These are phyloP conservation scores for Debaryomycetaceae sp. DNA, from an alignment of 1,139 yeast genomes.

Conservation along the genomic window DNA sequence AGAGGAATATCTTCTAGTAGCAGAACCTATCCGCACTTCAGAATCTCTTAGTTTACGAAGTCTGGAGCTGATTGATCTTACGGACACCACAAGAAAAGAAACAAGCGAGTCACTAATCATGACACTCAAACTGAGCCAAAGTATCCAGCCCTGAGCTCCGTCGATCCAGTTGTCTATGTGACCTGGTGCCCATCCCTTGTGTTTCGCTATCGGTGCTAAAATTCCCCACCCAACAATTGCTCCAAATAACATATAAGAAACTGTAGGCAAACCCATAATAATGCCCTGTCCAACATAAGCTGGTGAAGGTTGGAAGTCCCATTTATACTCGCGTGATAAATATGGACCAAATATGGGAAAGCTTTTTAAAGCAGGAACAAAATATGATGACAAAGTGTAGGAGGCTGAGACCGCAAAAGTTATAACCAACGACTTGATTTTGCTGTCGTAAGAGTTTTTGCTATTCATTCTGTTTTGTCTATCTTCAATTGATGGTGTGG, in stretches of 20 bases:
- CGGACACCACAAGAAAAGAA: slow-evolving; percentile 65
- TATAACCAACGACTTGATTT: slow-evolving; percentile 22
- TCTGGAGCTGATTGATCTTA: slow-evolving; percentile 31
- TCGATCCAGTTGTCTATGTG: slow-evolving; percentile 86
- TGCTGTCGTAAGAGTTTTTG: neutral
- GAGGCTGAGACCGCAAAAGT: slow-evolving; percentile 70
- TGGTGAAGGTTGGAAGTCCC: slow-evolving; percentile 95
- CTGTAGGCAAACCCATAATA: slow-evolving; percentile 94
- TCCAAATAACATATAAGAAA: slow-evolving; percentile 87
- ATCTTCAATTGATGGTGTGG: neutral
- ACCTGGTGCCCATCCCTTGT: slow-evolving; percentile 83
- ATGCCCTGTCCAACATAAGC: slow-evolving; percentile 98
- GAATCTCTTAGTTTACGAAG: neutral
- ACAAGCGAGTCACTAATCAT: slow-evolving; percentile 93
- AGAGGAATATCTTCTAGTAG: neutral
- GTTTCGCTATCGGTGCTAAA: slow-evolving; percentile 73
- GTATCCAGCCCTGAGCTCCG: slow-evolving; percentile 96
- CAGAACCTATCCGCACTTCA: neutral
- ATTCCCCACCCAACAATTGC: slow-evolving; percentile 89
- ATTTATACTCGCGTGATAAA: slow-evolving; percentile 65
- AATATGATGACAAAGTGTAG: slow-evolving; percentile 71
- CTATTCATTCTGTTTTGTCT: slow-evolving; percentile 1
- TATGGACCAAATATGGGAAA: slow-evolving; percentile 73
- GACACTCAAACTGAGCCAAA: slow-evolving; percentile 89
- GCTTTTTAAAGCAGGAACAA: slow-evolving; percentile 63